Percentiles rank a stretch among this genome's conserved stretches.
phyloP scores from a whole-genome alignment of 352 stramenopile species.

The Hyaloperonospora brassicae region DNA sequence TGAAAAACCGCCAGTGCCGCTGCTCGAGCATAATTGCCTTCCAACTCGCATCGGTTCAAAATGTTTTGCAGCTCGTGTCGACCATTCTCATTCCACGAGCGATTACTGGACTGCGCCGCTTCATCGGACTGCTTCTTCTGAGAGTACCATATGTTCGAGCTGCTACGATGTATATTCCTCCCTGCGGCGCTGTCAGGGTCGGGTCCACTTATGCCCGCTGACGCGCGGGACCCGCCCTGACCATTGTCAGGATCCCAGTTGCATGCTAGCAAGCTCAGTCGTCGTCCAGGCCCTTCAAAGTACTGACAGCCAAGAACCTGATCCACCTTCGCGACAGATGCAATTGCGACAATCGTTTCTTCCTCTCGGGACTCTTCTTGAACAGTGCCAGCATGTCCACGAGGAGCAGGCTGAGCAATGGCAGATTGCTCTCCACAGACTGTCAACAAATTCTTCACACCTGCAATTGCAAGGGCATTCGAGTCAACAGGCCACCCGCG shows the following conservation, averaged over 20 bases:
- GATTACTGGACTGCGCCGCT: conserved; percentile 31
- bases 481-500: conserved; percentile 68
- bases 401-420: conserved; percentile 4
- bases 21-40: conserved; percentile 54
- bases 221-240: conserved; percentile 18
- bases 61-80: conserved; percentile 56
- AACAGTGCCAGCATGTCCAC: conserved; percentile 8
- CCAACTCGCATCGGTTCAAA: conserved; percentile 49
- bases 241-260: conserved; percentile 79
- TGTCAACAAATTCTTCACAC: conserved; percentile 59
- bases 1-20: conserved; percentile 81
- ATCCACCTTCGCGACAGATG: conserved; percentile 53
- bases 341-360: conserved; percentile 20
- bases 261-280: conserved; percentile 64
- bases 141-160: conserved; percentile 55
- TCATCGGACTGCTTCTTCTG: conserved; percentile 61
- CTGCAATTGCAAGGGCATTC: conserved; percentile 46
- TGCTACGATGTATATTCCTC: conserved; percentile 51
- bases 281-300: conserved; percentile 64
- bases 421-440: conserved; percentile 18
- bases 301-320: conserved; percentile 57
- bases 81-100: conserved; percentile 40
- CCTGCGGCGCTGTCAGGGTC: conserved; percentile 25
- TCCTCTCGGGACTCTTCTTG: conserved; percentile 22
- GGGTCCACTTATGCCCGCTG: conserved; percentile 19